Evolutionary conservation across 306 rosid genomes (phyloP), one percentile per base, ranked within the genome.

Genomic region (Ochetophila trinervis): DNA sequence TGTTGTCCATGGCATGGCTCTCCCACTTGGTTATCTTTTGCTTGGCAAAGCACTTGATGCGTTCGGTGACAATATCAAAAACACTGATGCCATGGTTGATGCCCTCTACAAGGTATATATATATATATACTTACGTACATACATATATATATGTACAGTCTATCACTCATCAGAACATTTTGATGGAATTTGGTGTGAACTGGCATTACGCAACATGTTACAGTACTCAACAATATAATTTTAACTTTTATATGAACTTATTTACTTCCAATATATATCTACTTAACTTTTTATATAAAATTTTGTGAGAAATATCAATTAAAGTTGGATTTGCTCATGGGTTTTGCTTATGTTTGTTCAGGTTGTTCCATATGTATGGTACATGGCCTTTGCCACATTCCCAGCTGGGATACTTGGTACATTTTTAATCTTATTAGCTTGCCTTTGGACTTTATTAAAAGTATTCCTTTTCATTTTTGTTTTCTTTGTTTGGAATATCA

Each of bases 331-430:
- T 6, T 16, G 17, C 15, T 8, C 32, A 5, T 37, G 4, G 11
- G 20, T 30, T 45, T 69, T 9, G 74, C 62, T 9, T 67, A n/a
- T 66, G 32, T 60, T 49, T 32, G 52, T 62, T 50, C 78, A 91
- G 97, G 82, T 91, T 62, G 67, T 91, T 81, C 97, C 97, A 24
- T 88, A 53, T 52, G 97, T 91, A 71, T 91, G 97, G 97, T 91
- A 91, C 77, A 91, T 88, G 97, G 96, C 97, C 62, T 35, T 91
- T 3, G 94, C 97, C 74, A 91, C 96, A 22, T 86, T 91, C 53
- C 97, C 97, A 37, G 97, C 97, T 22, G 97, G 97, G 47, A 51
- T 88, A 52, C 87, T 91, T 34, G 97, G 97, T 91, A 15, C 15
- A 16, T 15, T 50, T 3, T 1, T 5, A 14, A 14, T 49, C 1